Evolutionary conservation across 805 yeast genomes (phyloP).

Genomic region (Priceomyces haplophilus): DNA sequence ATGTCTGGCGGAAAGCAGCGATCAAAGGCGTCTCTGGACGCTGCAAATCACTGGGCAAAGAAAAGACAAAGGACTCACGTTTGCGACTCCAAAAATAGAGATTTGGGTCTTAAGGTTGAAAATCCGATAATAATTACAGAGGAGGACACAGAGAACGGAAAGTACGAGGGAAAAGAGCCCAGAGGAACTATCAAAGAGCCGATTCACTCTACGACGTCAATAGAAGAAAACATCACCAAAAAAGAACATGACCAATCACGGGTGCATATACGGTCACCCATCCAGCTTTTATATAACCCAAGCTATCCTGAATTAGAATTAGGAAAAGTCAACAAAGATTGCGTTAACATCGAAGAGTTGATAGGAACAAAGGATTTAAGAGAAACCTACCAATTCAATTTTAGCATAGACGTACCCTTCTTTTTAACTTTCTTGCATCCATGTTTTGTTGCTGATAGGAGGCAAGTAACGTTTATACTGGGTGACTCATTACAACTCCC

Average conservation of each 20-base stretch:
- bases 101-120: constrained; percentile 1
- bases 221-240: not conserved
- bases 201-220: not conserved
- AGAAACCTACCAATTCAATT: constrained; percentile 48
- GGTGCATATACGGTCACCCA: constrained; percentile 12
- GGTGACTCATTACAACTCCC: constrained; percentile 19
- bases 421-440: constrained; percentile 33
- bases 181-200: not conserved
- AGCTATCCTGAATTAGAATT: constrained; percentile 15
- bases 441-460: constrained; percentile 13
- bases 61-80: constrained; percentile 2
- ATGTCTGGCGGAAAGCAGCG: constrained; percentile 8
- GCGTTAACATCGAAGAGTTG: constrained; percentile 25
- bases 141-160: not conserved
- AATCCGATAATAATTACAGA: constrained; percentile 2
- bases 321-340: constrained; percentile 20
- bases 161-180: constrained; percentile 2
- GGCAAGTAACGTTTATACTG: constrained; percentile 28
- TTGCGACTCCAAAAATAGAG: not conserved
- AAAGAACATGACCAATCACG: not conserved
- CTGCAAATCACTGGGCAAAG: constrained; percentile 24
- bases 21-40: constrained; percentile 23
- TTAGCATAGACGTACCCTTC: constrained; percentile 41
- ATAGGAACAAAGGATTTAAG: constrained; percentile 31
- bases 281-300: constrained; percentile 27